phyloP scores from a whole-genome alignment of 495 filamentous ascomycete species.

The Neurospora sp. region DNA sequence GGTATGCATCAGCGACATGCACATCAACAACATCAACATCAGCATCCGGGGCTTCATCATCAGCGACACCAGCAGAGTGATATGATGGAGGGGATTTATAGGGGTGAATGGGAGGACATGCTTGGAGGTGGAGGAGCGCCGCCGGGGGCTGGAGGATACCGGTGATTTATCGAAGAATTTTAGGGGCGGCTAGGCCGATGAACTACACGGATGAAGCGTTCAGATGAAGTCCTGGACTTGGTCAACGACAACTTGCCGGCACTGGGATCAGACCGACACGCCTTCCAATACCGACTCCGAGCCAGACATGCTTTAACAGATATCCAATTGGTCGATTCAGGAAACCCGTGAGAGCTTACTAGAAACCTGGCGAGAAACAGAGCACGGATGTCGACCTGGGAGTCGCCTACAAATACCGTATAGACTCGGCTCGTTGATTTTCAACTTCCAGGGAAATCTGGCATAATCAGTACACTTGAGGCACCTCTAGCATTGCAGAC shows the following conservation, averaged over 20 bases:
- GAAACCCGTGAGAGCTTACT: background rate
- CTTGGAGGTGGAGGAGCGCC: constrained; percentile 5
- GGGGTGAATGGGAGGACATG: constrained; percentile 20
- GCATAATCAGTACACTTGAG: too few species aligned
- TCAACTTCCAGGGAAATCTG: too few species aligned
- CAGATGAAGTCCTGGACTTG: background rate
- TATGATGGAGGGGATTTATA: constrained; percentile 29
- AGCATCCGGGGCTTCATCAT: constrained; percentile 13
- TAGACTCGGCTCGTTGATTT: too few species aligned
- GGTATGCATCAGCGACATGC: constrained; percentile 12
- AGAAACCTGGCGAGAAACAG: background rate
- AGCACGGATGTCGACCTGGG: background rate
- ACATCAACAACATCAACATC: constrained; percentile 7
- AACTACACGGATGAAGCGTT: background rate
- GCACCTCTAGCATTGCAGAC: too few species aligned
- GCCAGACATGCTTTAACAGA: background rate
- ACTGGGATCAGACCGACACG: background rate
- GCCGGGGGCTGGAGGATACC: background rate
- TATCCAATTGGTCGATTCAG: background rate
- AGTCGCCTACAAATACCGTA: background rate
- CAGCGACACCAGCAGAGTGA: constrained; percentile 26
- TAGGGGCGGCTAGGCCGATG: background rate
- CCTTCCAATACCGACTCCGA: background rate
- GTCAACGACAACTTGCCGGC: background rate
- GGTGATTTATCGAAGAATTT: background rate